These are phyloP conservation scores for Albophoma yamanashiensis DNA, from an alignment of 2,329 filamentous ascomycete species.

Conservation along the genomic window DNA sequence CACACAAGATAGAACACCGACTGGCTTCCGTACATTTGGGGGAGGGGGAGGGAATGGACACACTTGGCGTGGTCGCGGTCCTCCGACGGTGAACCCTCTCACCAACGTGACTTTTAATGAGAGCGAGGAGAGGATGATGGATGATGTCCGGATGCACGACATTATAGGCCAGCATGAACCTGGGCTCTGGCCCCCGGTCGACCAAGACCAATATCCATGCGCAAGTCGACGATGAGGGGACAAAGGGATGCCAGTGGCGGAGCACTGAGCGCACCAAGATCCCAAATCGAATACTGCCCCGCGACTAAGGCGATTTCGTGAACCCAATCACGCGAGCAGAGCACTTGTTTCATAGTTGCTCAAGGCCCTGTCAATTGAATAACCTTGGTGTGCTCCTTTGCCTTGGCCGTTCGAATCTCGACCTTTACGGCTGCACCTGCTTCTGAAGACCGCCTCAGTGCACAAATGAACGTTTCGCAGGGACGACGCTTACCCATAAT, in stretches of 20 bases:
- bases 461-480: too few species aligned
- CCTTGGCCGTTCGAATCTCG: too few species aligned
- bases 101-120: slow-evolving; percentile 9
- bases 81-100: slow-evolving; percentile 7
- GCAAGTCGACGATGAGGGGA: neutral
- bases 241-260: neutral
- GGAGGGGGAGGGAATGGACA: slow-evolving; percentile 4
- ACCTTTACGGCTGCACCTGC: too few species aligned
- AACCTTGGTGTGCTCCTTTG: too few species aligned
- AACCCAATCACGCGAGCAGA: neutral
- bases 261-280: neutral
- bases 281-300: too few species aligned
- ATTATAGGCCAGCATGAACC: neutral
- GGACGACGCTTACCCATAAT: too few species aligned
- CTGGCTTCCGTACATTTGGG: slow-evolving; percentile 9
- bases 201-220: neutral
- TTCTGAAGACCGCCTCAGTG: too few species aligned
- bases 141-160: slow-evolving; percentile 9
- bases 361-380: neutral
- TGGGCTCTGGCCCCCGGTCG: neutral
- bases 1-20: slow-evolving; percentile 10
- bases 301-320: neutral
- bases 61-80: slow-evolving; percentile 4
- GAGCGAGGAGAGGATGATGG: slow-evolving; percentile 13
- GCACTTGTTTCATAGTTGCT: neutral